Conservation (phyloP, 2,329 filamentous ascomycete species). For the Fusarium pininemorale region DNA sequence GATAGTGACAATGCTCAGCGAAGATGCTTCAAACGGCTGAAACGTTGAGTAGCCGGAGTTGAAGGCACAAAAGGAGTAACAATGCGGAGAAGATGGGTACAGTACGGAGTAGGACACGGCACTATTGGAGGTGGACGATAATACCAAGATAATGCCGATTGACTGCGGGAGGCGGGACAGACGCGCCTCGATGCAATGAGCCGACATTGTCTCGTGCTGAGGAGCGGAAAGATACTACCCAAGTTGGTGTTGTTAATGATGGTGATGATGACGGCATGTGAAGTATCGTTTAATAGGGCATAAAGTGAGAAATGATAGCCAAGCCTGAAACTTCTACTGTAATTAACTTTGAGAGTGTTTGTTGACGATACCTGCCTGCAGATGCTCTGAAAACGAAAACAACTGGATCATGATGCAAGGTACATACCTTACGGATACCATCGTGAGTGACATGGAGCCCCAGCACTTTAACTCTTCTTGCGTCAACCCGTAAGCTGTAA, state of each 20-base stretch:
- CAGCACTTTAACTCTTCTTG: neutral
- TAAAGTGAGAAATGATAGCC: neutral
- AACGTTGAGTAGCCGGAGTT: neutral
- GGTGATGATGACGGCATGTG: neutral
- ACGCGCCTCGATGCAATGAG: slow-evolving; percentile 25
- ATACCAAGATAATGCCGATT: neutral
- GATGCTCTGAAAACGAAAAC: neutral
- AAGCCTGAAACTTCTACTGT: neutral
- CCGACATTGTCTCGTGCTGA: slow-evolving; percentile 18
- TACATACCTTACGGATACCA: neutral
- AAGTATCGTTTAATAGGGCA: neutral
- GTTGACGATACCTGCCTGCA: neutral
- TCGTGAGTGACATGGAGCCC: neutral
- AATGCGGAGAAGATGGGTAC: slow-evolving; percentile 14
- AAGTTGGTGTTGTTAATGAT: neutral
- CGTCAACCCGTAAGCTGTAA: slow-evolving; percentile 3
- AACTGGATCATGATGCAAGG: slow-evolving; percentile 9
- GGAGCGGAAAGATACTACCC: neutral
- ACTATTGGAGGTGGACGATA: slow-evolving; percentile 3
- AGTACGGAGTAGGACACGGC: neutral
- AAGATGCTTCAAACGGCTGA: slow-evolving; percentile 6
- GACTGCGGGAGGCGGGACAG: slow-evolving; percentile 8
- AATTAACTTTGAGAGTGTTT: neutral
- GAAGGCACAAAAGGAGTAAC: neutral
- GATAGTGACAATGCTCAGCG: slow-evolving; percentile 4